Percentiles rank a stretch among this genome's conserved stretches.
phyloP scores from a whole-genome alignment of 495 filamentous ascomycete species.

The Astrocystis sublimbata region DNA sequence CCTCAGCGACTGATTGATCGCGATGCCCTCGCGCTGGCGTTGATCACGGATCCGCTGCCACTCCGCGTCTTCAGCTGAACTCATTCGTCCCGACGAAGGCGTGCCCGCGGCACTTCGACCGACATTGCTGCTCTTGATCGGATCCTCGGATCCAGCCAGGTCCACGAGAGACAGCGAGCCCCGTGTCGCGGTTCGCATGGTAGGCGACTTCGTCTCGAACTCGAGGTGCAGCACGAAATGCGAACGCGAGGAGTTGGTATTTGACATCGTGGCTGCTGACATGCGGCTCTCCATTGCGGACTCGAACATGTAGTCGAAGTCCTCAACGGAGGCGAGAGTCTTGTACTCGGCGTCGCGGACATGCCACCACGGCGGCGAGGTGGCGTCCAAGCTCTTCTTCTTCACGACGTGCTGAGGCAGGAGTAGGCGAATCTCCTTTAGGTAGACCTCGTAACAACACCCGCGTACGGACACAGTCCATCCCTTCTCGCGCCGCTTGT shows the following conservation, averaged over 20 bases:
- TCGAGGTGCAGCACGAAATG: constrained; percentile 50
- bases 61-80: constrained; percentile 29
- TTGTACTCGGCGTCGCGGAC: constrained; percentile 12
- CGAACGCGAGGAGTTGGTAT: constrained; percentile 48
- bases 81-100: constrained; percentile 25
- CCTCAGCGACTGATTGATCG: constrained; percentile 50
- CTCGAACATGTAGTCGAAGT: constrained; percentile 24
- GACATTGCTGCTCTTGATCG: constrained; percentile 75
- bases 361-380: constrained; percentile 4
- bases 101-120: constrained; percentile 6
- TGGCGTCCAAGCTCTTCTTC: constrained; percentile 48
- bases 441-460: constrained; percentile 94
- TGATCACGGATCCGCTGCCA: constrained; percentile 37
- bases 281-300: constrained; percentile 21
- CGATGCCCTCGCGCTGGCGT: constrained; percentile 43
- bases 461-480: constrained; percentile 88
- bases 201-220: constrained; percentile 23
- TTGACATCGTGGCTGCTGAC: constrained; percentile 70
- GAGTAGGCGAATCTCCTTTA: constrained; percentile 87
- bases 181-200: constrained; percentile 66
- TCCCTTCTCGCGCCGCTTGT: constrained; percentile 76
- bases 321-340: background rate
- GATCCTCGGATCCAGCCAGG: constrained; percentile 56
- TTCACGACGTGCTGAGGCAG: constrained; percentile 76
- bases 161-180: constrained; percentile 50